Evolutionary conservation across 2,329 filamentous ascomycete genomes (phyloP), one percentile per base, ranked within the genome.

Genomic region (Coniochaeta sp.): DNA sequence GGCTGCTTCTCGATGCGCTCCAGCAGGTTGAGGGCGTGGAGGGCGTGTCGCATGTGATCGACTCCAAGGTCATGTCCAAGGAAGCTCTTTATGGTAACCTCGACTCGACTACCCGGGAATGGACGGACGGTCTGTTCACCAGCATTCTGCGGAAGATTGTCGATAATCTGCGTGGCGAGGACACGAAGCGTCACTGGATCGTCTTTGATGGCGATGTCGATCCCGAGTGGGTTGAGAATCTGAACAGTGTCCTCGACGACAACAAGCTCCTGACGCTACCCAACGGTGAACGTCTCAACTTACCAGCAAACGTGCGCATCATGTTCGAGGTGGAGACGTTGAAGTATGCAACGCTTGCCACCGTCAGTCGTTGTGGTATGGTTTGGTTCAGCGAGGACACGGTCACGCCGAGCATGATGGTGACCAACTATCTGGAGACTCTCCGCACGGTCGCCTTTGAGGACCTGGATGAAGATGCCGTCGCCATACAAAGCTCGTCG

Each of bases 351-450:
- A 99, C 94, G 0, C 81, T 99, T 42, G 94, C 94, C 52, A 99
- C 94, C n/a, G 94, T 99, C 64, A 95, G 89, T 84, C 91, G 94
- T 72, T 99, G 94, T 67, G 94, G 94, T 78, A 99, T 99, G 94
- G 95, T 99, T 13, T 99, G 94, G 94, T 99, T 97, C 73, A 99
- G 91, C 65, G 92, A 96, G 62, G 95, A 99, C 64, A 97, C 91
- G 26, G 92, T 99, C 35, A 92, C 90, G 28, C 82, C 92, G 1
- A 81, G 81, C 58, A 96, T 99, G 87, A 88, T 97, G 83, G 86
- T 97, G 35, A 78, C 83, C 56, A 89, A 97, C 69, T 96, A 99
- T 63, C 81, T 99, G 50, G 83, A 94, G 55, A 84, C 86, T 46
- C 81, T 99, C 33, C 85, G 86, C 59, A 87, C 83, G 3, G 85